Percentiles rank a stretch among this genome's conserved stretches.
Conservation (phyloP, 1,284 basidiomycete species). For the Mycosarcoma mackinlayi region DNA sequence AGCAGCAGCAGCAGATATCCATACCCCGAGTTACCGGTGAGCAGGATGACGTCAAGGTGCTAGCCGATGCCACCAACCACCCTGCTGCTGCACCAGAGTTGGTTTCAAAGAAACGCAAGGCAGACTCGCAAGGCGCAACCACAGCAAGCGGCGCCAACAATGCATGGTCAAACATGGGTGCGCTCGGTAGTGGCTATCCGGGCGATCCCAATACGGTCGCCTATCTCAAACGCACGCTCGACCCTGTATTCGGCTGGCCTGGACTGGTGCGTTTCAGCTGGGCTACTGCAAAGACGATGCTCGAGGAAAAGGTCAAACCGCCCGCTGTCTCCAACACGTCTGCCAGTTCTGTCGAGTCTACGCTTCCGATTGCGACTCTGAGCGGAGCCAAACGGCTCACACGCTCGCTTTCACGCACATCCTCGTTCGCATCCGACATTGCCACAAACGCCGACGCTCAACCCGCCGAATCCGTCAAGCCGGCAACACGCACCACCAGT, state of each 20-base stretch:
- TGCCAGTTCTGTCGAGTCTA: too few species aligned
- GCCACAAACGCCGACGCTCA: not conserved
- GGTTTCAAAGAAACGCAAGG: constrained; percentile 45
- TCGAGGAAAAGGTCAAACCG: constrained; percentile 75
- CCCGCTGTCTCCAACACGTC: constrained; percentile 3
- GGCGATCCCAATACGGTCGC: constrained; percentile 90
- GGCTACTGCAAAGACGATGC: constrained; percentile 87
- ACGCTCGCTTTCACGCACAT: constrained; percentile 24
- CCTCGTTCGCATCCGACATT: constrained; percentile 5
- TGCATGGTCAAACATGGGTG: constrained; percentile 30
- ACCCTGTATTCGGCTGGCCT: constrained; percentile 92
- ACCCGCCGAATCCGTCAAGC: not conserved
- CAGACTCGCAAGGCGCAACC: not conserved
- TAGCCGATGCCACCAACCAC: constrained; percentile 26
- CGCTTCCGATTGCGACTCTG: not conserved
- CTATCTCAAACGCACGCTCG: constrained; percentile 81
- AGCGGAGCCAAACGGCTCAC: constrained; percentile 17
- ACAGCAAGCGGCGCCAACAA: not conserved
- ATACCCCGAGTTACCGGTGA: too few species aligned
- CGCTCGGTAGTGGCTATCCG: constrained; percentile 33
- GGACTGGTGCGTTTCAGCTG: constrained; percentile 92
- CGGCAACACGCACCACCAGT: constrained; percentile 11
- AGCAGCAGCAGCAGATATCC: too few species aligned
- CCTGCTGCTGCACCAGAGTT: not conserved
- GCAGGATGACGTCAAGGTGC: not conserved